Conservation (phyloP, 1,284 basidiomycete genomes). For the Peniophora sp. region DNA sequence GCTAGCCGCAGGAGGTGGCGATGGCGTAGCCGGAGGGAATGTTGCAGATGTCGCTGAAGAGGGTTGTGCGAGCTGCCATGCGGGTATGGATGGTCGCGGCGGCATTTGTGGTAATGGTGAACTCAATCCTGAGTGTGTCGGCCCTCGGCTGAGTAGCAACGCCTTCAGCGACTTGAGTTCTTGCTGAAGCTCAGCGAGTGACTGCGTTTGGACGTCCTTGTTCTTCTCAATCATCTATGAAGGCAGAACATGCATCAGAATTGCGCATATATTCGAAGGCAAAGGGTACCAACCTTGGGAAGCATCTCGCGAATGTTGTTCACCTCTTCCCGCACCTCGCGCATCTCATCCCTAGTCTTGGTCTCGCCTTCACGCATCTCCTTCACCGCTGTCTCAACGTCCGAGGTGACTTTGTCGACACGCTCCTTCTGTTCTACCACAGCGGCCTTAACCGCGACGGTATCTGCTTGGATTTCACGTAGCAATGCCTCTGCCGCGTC, state of each 20-base stretch:
- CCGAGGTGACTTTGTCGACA: conserved; percentile 71
- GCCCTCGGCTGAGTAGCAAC: conserved; percentile 75
- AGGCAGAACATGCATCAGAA: conserved; percentile 2
- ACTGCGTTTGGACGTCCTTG: conserved; percentile 74
- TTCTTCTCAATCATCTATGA: conserved; percentile 90
- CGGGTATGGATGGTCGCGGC: conserved; percentile 74
- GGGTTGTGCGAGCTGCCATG: conserved; percentile 66
- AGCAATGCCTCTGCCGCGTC: conserved; percentile 85
- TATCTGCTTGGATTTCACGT: conserved; percentile 76
- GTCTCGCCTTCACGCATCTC: conserved; percentile 75
- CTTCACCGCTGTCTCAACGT: conserved; percentile 74
- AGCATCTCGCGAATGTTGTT: conserved; percentile 87
- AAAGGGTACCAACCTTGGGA: conserved; percentile 62
- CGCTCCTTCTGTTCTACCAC: conserved; percentile 80
- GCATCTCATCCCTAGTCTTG: conserved; percentile 83
- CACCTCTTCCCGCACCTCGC: conserved; percentile 87
- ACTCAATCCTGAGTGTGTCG: conserved; percentile 39
- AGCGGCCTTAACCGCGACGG: conserved; percentile 63
- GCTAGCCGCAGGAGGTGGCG: no score
- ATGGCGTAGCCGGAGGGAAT: no score
- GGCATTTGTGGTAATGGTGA: conserved; percentile 37
- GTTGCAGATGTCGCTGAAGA: no score
- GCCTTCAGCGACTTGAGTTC: conserved; percentile 95
- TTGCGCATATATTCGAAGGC: conserved; percentile 1
- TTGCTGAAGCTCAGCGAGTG: conserved; percentile 81